Evolutionary conservation across 1,284 basidiomycete genomes (phyloP).

Genomic region (Pseudozyma sp.): DNA sequence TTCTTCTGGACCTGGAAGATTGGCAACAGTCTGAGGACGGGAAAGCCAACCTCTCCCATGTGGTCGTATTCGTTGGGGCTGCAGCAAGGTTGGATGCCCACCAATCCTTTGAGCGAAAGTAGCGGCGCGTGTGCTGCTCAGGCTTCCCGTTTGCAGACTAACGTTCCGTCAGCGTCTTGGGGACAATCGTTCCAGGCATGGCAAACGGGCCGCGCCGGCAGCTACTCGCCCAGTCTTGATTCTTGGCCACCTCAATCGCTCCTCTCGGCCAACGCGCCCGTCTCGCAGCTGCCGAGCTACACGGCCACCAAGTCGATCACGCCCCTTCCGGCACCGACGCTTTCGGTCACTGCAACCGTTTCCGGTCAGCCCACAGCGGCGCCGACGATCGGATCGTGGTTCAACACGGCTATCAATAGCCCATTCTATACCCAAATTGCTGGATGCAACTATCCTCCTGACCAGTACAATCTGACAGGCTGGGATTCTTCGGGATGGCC

Average conservation of each 20-base stretch:
- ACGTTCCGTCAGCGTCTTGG: slow-evolving; percentile 35
- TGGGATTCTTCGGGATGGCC: slow-evolving; percentile 42
- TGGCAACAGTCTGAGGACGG: slow-evolving; percentile 52
- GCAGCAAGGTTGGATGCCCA: slow-evolving; percentile 63
- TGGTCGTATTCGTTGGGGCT: slow-evolving; percentile 67
- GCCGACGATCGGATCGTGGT: slow-evolving; percentile 45
- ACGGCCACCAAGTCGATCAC: slow-evolving; percentile 42
- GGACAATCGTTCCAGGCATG: slow-evolving; percentile 39
- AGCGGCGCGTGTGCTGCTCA: slow-evolving; percentile 36
- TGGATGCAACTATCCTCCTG: slow-evolving; percentile 50
- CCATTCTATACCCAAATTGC: slow-evolving; percentile 45
- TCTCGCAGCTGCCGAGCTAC: slow-evolving; percentile 46
- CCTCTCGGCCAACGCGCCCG: slow-evolving; percentile 31
- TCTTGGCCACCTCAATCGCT: slow-evolving; percentile 52
- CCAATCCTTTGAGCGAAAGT: slow-evolving; percentile 37
- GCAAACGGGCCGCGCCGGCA: slow-evolving; percentile 49
- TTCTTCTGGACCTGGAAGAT: slow-evolving; percentile 85
- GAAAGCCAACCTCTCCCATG: slow-evolving; percentile 53
- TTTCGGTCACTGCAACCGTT: slow-evolving; percentile 31
- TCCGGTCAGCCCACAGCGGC: slow-evolving; percentile 26
- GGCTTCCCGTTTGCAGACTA: slow-evolving; percentile 17
- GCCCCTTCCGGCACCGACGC: slow-evolving; percentile 36
- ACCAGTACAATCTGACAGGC: slow-evolving; percentile 38
- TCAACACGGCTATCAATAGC: slow-evolving; percentile 19
- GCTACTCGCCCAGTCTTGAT: slow-evolving; percentile 36